A percentile compares a stretch with the other conserved stretches of the same genome.
Evolutionary conservation across 805 yeast genomes (phyloP).

Genomic region (Ogataea paraovalis): DNA sequence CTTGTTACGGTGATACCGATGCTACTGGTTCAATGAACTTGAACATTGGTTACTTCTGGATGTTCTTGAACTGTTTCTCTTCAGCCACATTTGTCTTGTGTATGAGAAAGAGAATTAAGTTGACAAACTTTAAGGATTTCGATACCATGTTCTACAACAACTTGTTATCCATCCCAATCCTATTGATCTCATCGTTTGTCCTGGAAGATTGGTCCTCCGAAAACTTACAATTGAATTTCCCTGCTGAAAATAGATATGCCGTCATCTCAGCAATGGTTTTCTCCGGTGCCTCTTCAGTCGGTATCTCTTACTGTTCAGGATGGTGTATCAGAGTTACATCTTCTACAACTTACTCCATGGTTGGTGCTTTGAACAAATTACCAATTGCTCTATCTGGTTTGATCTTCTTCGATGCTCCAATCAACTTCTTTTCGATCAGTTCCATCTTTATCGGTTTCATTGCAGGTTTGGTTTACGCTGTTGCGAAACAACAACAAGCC

Average conservation of each 20-base stretch:
- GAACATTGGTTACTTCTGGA: conserved; percentile 90
- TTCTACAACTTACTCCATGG: conserved; percentile 98
- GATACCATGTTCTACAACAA: conserved; percentile 99
- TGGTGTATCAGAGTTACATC: conserved; percentile 99
- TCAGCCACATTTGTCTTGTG: conserved; percentile 89
- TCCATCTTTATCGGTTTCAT: conserved; percentile 91
- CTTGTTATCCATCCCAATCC: conserved; percentile 85
- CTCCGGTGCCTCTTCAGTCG: conserved; percentile 92
- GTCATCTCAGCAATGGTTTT: conserved; percentile 79
- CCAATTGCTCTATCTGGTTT: conserved; percentile 96
- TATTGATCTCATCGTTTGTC: conserved; percentile 66
- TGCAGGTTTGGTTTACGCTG: conserved; percentile 94
- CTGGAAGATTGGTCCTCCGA: conserved; percentile 91
- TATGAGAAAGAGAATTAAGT: conserved; percentile 97
- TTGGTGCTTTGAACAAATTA: conserved; percentile 96
- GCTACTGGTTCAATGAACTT: conserved; percentile 38
- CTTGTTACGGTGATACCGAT: conserved; percentile 72
- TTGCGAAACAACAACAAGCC: conserved; percentile 89
- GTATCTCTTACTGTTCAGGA: conserved; percentile 97
- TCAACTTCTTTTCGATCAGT: conserved; percentile 82
- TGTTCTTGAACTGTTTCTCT: conserved; percentile 90
- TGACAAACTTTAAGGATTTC: conserved; percentile 93
- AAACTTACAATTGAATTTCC: conserved; percentile 77
- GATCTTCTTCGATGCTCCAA: conserved; percentile 91
- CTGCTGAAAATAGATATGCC: conserved; percentile 60